Base-by-base conservation (phyloP, 2,329 filamentous ascomycete species). In the Neofusicoccum cordaticola region DNA sequence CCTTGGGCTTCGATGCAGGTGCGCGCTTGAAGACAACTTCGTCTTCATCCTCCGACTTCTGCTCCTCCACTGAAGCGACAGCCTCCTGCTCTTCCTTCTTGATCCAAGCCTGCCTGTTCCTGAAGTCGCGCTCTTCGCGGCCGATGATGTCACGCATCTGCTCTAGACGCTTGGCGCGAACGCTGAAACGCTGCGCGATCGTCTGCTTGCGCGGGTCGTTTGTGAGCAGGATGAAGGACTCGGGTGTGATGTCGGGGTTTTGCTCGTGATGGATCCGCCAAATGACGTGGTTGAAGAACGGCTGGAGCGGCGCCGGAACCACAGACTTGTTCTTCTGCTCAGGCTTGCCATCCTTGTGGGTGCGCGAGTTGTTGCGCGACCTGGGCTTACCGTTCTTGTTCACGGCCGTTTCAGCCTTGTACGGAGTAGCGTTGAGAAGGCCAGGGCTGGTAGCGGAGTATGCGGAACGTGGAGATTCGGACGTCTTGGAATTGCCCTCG, bases 211-310 rank as follows among this genome's bases (percentile, higher is more conserved):
- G 69, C 1, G 77, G 71, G 66, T 84, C 81, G 67, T 84, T 83
- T 62, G 81, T 83, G 48, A 84, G 75, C 67, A 84, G 80, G 66
- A 84, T 83, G 73, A 81, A 84, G 7, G 80, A 80, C 67, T 81
- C 81, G 4, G 83, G 75, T 8, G 81, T 79, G 42, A 79, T 78
- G 39, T 79, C 75, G 1, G 80, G 79, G 65, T 83, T 80, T 9
- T 73, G 71, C 65, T 83, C 81, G 63, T 82, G 80, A 70, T 83
- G 78, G 64, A 83, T 80, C 68, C 80, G 78, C 82, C 82, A 84
- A 7, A 84, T 70, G 31, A 83, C 80, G 67, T 83, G 81, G 69
- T 82, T 83, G 75, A 83, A 82, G 37, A 84, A 76, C 4, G 81
- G 78, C 65, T 79, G 80, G 15, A 83, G 73, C 44, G 72, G 71